phyloP scores from a whole-genome alignment of 2,329 filamentous ascomycete genomes.

The Zalaria obscura region DNA sequence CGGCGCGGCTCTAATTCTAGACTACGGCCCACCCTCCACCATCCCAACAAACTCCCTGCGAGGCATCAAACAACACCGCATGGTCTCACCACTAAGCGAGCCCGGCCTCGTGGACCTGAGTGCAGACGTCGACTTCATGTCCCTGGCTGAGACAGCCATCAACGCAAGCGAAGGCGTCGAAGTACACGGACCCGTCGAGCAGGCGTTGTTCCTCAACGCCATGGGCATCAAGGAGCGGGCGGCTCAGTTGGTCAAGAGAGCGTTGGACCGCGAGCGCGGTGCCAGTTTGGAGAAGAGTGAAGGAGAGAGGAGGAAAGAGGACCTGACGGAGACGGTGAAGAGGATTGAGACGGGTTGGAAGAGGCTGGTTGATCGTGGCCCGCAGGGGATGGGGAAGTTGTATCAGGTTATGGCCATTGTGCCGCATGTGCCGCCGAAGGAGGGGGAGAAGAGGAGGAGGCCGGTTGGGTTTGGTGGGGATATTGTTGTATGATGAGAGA shows the following conservation, averaged over 20 bases:
- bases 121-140: slow-evolving; percentile 86
- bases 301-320: slow-evolving; percentile 20
- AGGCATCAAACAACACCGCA: slow-evolving; percentile 65
- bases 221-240: slow-evolving; percentile 79
- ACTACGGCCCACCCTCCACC: slow-evolving; percentile 71
- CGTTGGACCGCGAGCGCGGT: slow-evolving; percentile 17
- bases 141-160: slow-evolving; percentile 68
- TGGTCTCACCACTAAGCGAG: slow-evolving; percentile 63
- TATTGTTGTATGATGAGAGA: slow-evolving; percentile 7
- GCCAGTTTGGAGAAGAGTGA: slow-evolving; percentile 6
- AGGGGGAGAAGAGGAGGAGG: slow-evolving; percentile 55
- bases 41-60: slow-evolving; percentile 83
- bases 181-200: slow-evolving; percentile 81
- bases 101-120: slow-evolving; percentile 79
- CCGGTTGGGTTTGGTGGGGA: slow-evolving; percentile 87
- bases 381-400: slow-evolving; percentile 79
- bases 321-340: slow-evolving; percentile 34
- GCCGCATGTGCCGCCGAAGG: slow-evolving; percentile 37
- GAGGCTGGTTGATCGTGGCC: slow-evolving; percentile 68
- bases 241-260: slow-evolving; percentile 44
- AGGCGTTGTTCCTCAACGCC: slow-evolving; percentile 60
- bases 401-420: slow-evolving; percentile 90
- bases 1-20: slow-evolving; percentile 85
- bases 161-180: slow-evolving; percentile 67
- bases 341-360: slow-evolving; percentile 63